Percentiles rank a stretch among this genome's conserved stretches.
phyloP scores from a whole-genome alignment of 805 yeast genomes.

The Ogataea saltuana region DNA sequence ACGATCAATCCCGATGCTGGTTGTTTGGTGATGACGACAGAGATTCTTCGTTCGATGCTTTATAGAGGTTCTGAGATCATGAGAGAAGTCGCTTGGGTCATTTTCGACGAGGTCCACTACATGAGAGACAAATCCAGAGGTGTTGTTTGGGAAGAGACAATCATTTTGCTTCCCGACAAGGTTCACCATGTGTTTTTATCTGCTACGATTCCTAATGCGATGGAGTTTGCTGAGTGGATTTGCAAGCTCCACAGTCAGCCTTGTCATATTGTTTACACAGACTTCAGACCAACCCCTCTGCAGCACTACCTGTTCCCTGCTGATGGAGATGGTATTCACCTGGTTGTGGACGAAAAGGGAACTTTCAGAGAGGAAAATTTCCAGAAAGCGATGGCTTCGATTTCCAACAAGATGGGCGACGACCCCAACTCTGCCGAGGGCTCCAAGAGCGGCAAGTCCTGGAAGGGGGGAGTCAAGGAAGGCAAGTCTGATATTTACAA shows the following conservation, averaged over 20 bases:
- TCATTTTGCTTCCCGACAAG: conserved; percentile 91
- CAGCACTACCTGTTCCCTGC: conserved; percentile 98
- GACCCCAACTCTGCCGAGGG: conserved; percentile 66
- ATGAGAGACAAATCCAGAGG: conserved; percentile 98
- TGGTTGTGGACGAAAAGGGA: conserved; percentile 97
- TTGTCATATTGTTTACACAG: conserved; percentile 97
- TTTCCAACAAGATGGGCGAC: conserved; percentile 79
- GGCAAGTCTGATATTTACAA: conserved; percentile 84
- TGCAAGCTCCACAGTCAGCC: conserved; percentile 94
- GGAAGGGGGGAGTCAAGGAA: conserved; percentile 76
- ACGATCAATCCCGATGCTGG: conserved; percentile 98
- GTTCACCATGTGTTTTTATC: conserved; percentile 92
- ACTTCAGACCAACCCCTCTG: conserved; percentile 97
- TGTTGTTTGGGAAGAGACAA: conserved; percentile 99
- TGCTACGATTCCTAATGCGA: conserved; percentile 96
- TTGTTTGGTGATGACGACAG: conserved; percentile 98
- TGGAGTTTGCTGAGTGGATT: conserved; percentile 99
- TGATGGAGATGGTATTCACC: conserved; percentile 96
- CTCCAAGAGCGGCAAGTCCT: conserved; percentile 65
- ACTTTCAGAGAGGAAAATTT: conserved; percentile 95
- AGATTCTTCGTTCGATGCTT: conserved; percentile 93
- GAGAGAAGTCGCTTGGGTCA: conserved; percentile 99
- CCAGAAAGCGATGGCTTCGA: conserved; percentile 97
- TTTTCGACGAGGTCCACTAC: conserved; percentile 97
- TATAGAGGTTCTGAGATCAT: conserved; percentile 97